Percentiles rank a stretch among this genome's conserved stretches.
These are phyloP conservation scores for Pythium rhizo-oryzae DNA, from an alignment of 352 stramenopile genomes.

Conservation along the genomic window DNA sequence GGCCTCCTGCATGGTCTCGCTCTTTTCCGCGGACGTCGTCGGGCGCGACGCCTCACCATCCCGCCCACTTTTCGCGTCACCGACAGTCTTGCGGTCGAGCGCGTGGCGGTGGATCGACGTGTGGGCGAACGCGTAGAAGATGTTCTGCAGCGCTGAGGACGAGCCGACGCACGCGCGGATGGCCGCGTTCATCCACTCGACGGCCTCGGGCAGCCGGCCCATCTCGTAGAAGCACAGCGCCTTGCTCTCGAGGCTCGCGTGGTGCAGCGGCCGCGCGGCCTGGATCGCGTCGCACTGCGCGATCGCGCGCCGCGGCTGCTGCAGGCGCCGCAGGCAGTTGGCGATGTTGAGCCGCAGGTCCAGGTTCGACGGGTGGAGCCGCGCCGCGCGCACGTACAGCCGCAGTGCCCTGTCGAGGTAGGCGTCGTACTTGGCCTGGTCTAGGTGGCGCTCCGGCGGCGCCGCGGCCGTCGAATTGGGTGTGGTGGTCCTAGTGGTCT, in stretches of 20 bases:
- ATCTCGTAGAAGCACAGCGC: conserved; percentile 61
- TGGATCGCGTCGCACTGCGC: conserved; percentile 57
- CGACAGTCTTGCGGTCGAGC: conserved; percentile 55
- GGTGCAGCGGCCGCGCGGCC: conserved; percentile 44
- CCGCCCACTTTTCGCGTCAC: conserved; percentile 1
- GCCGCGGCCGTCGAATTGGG: too few relatives aligned
- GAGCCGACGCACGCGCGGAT: conserved; percentile 61
- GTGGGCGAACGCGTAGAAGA: conserved; percentile 65
- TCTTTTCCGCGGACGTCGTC: background rate
- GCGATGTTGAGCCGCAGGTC: conserved; percentile 70
- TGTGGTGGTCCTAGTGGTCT: background rate
- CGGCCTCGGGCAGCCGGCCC: conserved; percentile 42
- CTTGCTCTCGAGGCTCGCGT: conserved; percentile 60
- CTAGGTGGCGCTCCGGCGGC: conserved; percentile 21
- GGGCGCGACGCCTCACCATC: background rate
- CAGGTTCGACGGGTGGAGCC: conserved; percentile 62
- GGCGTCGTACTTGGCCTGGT: conserved; percentile 39
- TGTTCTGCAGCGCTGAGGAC: conserved; percentile 58
- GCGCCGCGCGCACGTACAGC: conserved; percentile 67
- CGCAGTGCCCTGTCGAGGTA: conserved; percentile 58
- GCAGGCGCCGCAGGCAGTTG: conserved; percentile 61
- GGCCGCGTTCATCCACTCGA: conserved; percentile 58
- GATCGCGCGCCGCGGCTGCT: conserved; percentile 45
- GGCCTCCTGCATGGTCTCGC: conserved; percentile 23
- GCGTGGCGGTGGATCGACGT: conserved; percentile 55